A percentile compares a stretch with the other conserved stretches of the same genome.
Conservation (phyloP, 495 filamentous ascomycete species). For the Daldinia loculata region DNA sequence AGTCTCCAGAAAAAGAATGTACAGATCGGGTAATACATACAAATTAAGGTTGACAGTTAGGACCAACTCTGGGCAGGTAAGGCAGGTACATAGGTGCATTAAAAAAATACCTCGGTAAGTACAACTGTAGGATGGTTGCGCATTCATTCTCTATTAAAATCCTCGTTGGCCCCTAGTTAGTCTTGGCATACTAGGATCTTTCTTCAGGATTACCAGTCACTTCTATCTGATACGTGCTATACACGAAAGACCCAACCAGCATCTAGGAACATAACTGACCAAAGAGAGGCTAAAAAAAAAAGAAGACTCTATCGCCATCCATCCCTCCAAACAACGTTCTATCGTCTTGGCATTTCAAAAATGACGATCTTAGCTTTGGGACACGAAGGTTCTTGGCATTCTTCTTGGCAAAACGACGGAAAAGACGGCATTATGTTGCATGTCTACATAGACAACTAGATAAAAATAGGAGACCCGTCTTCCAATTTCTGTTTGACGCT, state of each 20-base stretch:
- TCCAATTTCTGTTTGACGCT: constrained; percentile 31
- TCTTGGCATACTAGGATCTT: neutral
- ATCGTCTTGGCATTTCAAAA: constrained; percentile 30
- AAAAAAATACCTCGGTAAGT: neutral
- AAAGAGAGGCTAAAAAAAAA: constrained; percentile 9
- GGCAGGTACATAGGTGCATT: neutral
- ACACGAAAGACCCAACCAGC: neutral
- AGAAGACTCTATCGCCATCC: constrained; percentile 20
- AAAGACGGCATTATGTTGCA: constrained; percentile 40
- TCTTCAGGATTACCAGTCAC: neutral
- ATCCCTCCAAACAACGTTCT: constrained; percentile 13
- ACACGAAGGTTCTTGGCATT: constrained; percentile 40
- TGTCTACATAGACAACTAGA: constrained; percentile 22
- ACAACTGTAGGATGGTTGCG: neutral
- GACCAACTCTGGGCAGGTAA: neutral
- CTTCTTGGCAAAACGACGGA: constrained; percentile 41
- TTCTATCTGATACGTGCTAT: constrained; percentile 1
- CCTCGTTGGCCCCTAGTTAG: neutral
- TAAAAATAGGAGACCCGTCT: constrained; percentile 38
- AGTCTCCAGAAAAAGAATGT: neutral
- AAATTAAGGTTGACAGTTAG: constrained; percentile 9
- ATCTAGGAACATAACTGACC: neutral
- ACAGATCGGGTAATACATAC: constrained; percentile 2
- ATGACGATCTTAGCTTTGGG: constrained; percentile 38
- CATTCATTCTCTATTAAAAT: constrained; percentile 1